phyloP scores from a whole-genome alignment of 2,329 filamentous ascomycete species.

The Simplicillium aogashimaense region DNA sequence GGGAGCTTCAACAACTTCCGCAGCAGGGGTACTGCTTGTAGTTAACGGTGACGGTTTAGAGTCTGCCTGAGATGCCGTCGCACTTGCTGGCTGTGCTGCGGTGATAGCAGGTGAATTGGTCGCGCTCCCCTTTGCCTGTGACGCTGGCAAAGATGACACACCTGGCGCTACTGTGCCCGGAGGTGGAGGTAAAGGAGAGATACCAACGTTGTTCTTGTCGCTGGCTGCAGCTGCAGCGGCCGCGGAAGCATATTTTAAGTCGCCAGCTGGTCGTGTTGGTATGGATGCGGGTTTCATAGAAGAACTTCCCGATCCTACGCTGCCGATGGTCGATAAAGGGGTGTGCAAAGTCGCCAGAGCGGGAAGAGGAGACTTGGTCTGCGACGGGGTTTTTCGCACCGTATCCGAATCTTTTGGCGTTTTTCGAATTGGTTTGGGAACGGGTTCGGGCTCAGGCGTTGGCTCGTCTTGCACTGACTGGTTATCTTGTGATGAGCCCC shows the following conservation, averaged over 20 bases:
- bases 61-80: constrained; percentile 21
- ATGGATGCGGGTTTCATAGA: constrained; percentile 89
- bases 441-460: constrained; percentile 44
- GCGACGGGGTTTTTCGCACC: constrained; percentile 67
- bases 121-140: constrained; percentile 44
- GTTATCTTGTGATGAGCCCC: constrained; percentile 87
- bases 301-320: constrained; percentile 36
- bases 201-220: constrained; percentile 81
- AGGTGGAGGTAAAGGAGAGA: constrained; percentile 85
- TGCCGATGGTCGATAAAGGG: constrained; percentile 52
- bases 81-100: constrained; percentile 33
- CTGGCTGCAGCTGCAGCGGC: constrained; percentile 86
- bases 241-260: constrained; percentile 94
- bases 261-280: constrained; percentile 74
- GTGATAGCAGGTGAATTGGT: constrained; percentile 42
- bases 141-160: constrained; percentile 38
- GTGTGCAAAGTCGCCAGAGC: constrained; percentile 83
- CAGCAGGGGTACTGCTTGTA: constrained; percentile 14
- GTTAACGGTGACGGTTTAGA: constrained; percentile 14
- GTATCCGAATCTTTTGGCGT: constrained; percentile 48
- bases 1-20: constrained; percentile 12
- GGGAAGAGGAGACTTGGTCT: constrained; percentile 91
- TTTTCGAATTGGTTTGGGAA: constrained; percentile 39
- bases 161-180: constrained; percentile 46
- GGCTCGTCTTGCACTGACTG: constrained; percentile 85